A percentile compares a stretch with the other conserved stretches of the same genome.
These are phyloP conservation scores for Lentinula boryana DNA, from an alignment of 768 basidiomycete species.

Conservation along the genomic window DNA sequence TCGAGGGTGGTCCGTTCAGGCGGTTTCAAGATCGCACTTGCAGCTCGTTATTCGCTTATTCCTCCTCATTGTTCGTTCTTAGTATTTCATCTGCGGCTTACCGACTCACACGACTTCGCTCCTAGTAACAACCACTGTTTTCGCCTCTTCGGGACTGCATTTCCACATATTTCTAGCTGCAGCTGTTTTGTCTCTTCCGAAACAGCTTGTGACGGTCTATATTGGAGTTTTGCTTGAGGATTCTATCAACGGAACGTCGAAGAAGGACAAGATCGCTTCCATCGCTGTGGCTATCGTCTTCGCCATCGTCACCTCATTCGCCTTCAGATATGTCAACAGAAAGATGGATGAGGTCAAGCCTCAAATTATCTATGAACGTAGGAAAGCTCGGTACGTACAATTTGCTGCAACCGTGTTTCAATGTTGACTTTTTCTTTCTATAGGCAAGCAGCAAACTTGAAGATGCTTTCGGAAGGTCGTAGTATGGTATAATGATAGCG, in stretches of 20 bases:
- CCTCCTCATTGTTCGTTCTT: slow-evolving; percentile 26
- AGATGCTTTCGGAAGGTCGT: background rate
- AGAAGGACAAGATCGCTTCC: slow-evolving; percentile 26
- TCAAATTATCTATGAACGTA: slow-evolving; percentile 13
- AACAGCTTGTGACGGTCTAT: slow-evolving; percentile 40
- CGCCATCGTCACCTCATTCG: slow-evolving; percentile 28
- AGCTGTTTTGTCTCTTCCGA: slow-evolving; percentile 33
- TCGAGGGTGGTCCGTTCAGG: slow-evolving; percentile 33
- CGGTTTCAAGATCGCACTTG: slow-evolving; percentile 30
- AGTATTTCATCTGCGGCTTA: background rate
- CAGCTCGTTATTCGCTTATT: slow-evolving; percentile 24
- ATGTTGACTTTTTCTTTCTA: background rate
- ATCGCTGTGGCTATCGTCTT: slow-evolving; percentile 27
- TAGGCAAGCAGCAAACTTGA: background rate
- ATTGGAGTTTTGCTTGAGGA: slow-evolving; percentile 24
- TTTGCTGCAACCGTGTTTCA: background rate
- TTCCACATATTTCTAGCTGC: slow-evolving; percentile 33
- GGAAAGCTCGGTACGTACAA: slow-evolving; percentile 12
- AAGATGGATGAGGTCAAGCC: slow-evolving; percentile 23
- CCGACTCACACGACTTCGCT: background rate
- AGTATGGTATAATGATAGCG: background rate
- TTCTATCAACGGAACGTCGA: background rate
- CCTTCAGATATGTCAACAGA: slow-evolving; percentile 31
- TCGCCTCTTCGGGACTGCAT: slow-evolving; percentile 35
- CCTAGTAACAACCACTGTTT: slow-evolving; percentile 30